Conservation (phyloP, 2,329 filamentous ascomycete genomes). For the Fusarium scirpi region DNA sequence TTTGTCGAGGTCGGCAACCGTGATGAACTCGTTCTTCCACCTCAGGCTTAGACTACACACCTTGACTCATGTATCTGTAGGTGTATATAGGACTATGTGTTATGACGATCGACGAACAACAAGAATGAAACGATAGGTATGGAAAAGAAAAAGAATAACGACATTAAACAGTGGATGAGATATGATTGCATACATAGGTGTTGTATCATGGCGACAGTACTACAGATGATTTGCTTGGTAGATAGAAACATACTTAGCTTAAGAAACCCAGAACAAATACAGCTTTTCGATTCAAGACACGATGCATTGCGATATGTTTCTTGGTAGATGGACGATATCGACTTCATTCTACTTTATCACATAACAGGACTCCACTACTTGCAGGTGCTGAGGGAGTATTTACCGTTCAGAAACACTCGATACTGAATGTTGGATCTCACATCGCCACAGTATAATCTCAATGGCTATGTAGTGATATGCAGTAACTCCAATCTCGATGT, state of each 20-base stretch:
- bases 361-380: neutral
- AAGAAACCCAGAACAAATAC: neutral
- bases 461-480: neutral
- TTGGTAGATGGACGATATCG: neutral
- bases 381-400: neutral
- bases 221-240: neutral
- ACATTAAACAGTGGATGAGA: neutral
- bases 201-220: neutral
- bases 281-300: neutral
- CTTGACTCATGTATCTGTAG: neutral
- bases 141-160: neutral
- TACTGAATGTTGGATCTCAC: neutral
- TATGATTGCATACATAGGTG: conserved; percentile 1
- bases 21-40: conserved; percentile 44
- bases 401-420: rapidly evolving
- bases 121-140: neutral
- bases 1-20: conserved; percentile 39
- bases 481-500: neutral
- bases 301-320: neutral
- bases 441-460: rapidly evolving
- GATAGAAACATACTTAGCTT: neutral
- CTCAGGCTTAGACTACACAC: conserved; percentile 11
- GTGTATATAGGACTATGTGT: conserved; percentile 11
- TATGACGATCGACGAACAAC: conserved; percentile 13
- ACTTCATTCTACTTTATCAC: neutral